phyloP scores from a whole-genome alignment of 2,329 filamentous ascomycete species.

The Pseudocercospora cruenta region DNA sequence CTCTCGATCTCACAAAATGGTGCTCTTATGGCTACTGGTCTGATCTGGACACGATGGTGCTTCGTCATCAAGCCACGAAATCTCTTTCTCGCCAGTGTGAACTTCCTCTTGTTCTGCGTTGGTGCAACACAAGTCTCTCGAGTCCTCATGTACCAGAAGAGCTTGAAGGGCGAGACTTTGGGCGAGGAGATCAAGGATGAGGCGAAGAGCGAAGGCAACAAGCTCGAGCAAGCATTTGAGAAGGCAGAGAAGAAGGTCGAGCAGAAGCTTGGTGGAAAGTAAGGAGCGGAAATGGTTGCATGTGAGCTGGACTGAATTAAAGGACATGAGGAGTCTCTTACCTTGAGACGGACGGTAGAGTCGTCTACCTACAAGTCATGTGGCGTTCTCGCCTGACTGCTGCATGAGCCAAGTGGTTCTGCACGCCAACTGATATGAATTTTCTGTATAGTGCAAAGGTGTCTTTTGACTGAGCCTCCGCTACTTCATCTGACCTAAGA shows the following conservation, averaged over 20 bases:
- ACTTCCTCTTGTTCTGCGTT: slow-evolving; percentile 94
- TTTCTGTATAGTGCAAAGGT: neutral
- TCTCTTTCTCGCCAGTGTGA: slow-evolving; percentile 88
- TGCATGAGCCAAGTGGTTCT: neutral
- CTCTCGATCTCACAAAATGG: slow-evolving; percentile 91
- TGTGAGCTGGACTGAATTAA: neutral
- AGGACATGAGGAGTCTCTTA: neutral
- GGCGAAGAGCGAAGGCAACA: slow-evolving; percentile 36
- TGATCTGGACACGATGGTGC: slow-evolving; percentile 99
- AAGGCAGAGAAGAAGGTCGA: slow-evolving; percentile 43
- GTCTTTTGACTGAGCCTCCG: neutral
- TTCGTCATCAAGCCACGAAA: slow-evolving; percentile 95
- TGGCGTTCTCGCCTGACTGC: neutral
- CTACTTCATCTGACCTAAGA: neutral
- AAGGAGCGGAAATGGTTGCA: neutral
- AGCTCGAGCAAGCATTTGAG: slow-evolving; percentile 41
- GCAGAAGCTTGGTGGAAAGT: slow-evolving; percentile 8
- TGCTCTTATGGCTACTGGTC: slow-evolving; percentile 84
- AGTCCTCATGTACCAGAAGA: slow-evolving; percentile 69
- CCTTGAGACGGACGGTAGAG: neutral
- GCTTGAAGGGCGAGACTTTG: slow-evolving; percentile 59
- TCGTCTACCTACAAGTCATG: neutral
- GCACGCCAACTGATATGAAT: neutral
- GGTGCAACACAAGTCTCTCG: slow-evolving; percentile 80
- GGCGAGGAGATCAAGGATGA: slow-evolving; percentile 47